Conservation (phyloP, 495 filamentous ascomycete species). For the Penicillium coffeae region DNA sequence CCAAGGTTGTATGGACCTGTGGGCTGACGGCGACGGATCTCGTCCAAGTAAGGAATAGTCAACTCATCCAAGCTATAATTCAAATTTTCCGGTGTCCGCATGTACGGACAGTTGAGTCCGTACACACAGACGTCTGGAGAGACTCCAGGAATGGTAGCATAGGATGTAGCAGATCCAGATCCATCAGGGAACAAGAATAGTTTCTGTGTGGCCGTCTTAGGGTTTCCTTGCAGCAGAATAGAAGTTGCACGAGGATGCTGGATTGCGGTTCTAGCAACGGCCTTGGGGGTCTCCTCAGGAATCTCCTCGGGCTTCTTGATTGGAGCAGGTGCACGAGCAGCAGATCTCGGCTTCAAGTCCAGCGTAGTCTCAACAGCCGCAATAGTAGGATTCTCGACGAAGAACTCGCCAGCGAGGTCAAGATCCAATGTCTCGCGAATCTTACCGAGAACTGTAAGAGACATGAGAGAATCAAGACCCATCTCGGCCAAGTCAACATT, state of each 20-base stretch:
- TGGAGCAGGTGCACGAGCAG: constrained; percentile 14
- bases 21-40: constrained; percentile 70
- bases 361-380: constrained; percentile 49
- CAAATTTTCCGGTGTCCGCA: constrained; percentile 56
- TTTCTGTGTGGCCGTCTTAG: constrained; percentile 37
- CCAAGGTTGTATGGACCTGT: constrained; percentile 66
- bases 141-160: constrained; percentile 56
- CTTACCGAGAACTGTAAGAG: constrained; percentile 45
- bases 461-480: constrained; percentile 54
- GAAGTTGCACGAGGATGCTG: constrained; percentile 46
- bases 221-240: constrained; percentile 47
- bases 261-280: constrained; percentile 11
- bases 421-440: constrained; percentile 53
- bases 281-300: constrained; percentile 12
- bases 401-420: constrained; percentile 52
- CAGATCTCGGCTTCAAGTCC: constrained; percentile 34
- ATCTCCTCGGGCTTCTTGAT: constrained; percentile 20
- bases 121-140: constrained; percentile 53
- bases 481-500: constrained; percentile 43
- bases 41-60: constrained; percentile 55
- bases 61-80: constrained; percentile 54
- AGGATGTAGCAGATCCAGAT: constrained; percentile 54
- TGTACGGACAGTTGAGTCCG: constrained; percentile 64
- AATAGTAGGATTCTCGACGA: constrained; percentile 58
- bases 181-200: constrained; percentile 52